Percentiles rank a stretch among this genome's conserved stretches.
Evolutionary conservation across 1,284 basidiomycete genomes (phyloP).

Genomic region (Rhodotorula sp.): DNA sequence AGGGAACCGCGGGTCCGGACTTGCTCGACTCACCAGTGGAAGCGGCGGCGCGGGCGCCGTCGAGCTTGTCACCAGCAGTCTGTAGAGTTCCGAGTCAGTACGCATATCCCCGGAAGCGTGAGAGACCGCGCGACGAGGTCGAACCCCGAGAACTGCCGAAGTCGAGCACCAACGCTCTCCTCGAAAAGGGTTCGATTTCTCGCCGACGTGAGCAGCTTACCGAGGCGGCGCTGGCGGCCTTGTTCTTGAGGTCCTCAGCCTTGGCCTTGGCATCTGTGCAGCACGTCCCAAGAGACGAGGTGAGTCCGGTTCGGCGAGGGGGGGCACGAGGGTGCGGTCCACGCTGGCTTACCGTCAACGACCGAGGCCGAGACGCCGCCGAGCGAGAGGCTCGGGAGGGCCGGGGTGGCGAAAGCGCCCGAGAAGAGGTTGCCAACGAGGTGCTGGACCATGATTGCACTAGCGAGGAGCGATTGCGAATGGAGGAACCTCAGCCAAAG

Average conservation of each 20-base stretch:
- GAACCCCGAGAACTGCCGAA: slow-evolving; percentile 19
- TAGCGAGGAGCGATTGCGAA: neutral
- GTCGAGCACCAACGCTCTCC: neutral
- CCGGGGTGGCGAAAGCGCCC: slow-evolving; percentile 33
- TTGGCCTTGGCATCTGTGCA: slow-evolving; percentile 41
- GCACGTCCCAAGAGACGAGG: neutral
- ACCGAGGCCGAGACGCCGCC: slow-evolving; percentile 39
- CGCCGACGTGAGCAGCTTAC: neutral
- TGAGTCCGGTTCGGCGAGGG: neutral
- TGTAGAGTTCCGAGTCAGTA: neutral
- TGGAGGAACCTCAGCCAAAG: neutral
- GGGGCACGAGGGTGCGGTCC: neutral
- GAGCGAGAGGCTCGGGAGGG: slow-evolving; percentile 35
- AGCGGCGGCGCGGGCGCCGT: slow-evolving; percentile 42
- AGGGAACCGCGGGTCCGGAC: neutral
- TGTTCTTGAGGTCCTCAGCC: slow-evolving; percentile 39
- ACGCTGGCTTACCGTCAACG: slow-evolving; percentile 33
- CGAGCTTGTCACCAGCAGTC: slow-evolving; percentile 40
- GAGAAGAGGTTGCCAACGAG: slow-evolving; percentile 26
- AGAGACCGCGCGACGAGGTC: neutral
- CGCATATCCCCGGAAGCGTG: neutral
- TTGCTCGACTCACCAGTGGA: slow-evolving; percentile 28
- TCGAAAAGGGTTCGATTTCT: neutral
- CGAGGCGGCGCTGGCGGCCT: slow-evolving; percentile 24
- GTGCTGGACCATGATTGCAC: slow-evolving; percentile 15